phyloP scores from a whole-genome alignment of 148 eudicot species.

The Mesembryanthemum crystallinum region DNA sequence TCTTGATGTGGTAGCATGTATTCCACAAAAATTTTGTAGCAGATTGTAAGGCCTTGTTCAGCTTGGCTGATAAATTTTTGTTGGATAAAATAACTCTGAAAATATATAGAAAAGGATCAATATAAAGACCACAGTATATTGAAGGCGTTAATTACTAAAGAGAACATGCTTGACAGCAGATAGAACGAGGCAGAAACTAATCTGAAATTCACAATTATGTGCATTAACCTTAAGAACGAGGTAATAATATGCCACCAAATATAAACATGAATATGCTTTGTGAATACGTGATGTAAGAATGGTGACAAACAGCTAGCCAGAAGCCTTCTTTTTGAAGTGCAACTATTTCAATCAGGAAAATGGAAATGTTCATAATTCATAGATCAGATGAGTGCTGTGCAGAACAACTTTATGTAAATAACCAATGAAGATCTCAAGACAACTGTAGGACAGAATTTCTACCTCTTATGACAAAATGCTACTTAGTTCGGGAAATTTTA shows the following conservation, averaged over 20 bases:
- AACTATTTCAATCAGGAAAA: conserved; percentile 6
- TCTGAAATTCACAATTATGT: too few relatives aligned
- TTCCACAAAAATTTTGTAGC: background rate
- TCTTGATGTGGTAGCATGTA: conserved; percentile 13
- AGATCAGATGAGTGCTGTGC: too few relatives aligned
- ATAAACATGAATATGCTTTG: background rate
- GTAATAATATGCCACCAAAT: background rate
- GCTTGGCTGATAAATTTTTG: conserved; percentile 6
- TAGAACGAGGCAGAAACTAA: background rate
- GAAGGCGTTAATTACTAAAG: background rate
- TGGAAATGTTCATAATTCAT: too few relatives aligned
- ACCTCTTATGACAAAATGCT: background rate
- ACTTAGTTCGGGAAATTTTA: background rate
- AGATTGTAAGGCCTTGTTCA: background rate
- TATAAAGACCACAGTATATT: background rate
- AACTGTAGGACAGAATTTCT: background rate
- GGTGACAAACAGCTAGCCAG: too few relatives aligned
- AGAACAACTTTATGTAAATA: too few relatives aligned
- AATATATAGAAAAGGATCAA: background rate
- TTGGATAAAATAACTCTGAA: background rate
- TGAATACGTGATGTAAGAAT: too few relatives aligned
- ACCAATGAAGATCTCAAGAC: background rate
- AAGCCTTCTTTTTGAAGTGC: background rate
- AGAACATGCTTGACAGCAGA: background rate
- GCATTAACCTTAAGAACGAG: background rate